Conservation (phyloP, 305 asterid species). For the Fraxinus greggii region DNA sequence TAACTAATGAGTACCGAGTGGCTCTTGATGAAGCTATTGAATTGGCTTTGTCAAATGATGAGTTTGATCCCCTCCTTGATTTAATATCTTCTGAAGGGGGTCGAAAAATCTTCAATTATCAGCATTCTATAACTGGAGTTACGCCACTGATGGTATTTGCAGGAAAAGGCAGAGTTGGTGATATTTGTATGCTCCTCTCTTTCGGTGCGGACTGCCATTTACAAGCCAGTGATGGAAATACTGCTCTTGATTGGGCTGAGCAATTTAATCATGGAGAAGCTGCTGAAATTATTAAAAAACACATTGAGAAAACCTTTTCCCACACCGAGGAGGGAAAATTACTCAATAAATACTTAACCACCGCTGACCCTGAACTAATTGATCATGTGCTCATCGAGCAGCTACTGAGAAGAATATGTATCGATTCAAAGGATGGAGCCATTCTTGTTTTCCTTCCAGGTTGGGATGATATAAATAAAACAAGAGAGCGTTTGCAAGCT, state of each 20-base stretch:
- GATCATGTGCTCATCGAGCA: slow-evolving; percentile 84
- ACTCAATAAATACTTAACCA: slow-evolving; percentile 68
- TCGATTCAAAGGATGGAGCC: slow-evolving; percentile 70
- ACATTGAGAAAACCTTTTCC: slow-evolving; percentile 47
- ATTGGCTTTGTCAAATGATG: slow-evolving; percentile 62
- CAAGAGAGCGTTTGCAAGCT: slow-evolving; percentile 56
- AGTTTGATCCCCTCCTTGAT: slow-evolving; percentile 73
- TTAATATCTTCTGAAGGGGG: slow-evolving; percentile 60
- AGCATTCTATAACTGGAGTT: slow-evolving; percentile 72
- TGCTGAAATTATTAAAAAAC: slow-evolving; percentile 57
- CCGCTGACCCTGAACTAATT: slow-evolving; percentile 62
- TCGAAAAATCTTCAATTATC: slow-evolving; percentile 51
- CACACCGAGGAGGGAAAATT: slow-evolving; percentile 49
- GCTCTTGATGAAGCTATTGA: slow-evolving; percentile 85
- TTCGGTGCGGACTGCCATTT: slow-evolving; percentile 69
- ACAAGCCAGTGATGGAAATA: slow-evolving; percentile 55
- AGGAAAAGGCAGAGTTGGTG: slow-evolving; percentile 69
- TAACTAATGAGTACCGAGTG: slow-evolving; percentile 55
- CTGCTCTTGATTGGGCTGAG: slow-evolving; percentile 77
- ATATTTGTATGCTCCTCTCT: slow-evolving; percentile 86
- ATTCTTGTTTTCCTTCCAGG: slow-evolving; percentile 94
- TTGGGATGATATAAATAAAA: slow-evolving; percentile 88
- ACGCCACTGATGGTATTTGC: slow-evolving; percentile 93
- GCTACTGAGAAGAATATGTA: slow-evolving; percentile 70
- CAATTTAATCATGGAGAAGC: slow-evolving; percentile 54